Evolutionary conservation across 305 asterid species (phyloP).

Genomic region (Ajuga reptans): DNA sequence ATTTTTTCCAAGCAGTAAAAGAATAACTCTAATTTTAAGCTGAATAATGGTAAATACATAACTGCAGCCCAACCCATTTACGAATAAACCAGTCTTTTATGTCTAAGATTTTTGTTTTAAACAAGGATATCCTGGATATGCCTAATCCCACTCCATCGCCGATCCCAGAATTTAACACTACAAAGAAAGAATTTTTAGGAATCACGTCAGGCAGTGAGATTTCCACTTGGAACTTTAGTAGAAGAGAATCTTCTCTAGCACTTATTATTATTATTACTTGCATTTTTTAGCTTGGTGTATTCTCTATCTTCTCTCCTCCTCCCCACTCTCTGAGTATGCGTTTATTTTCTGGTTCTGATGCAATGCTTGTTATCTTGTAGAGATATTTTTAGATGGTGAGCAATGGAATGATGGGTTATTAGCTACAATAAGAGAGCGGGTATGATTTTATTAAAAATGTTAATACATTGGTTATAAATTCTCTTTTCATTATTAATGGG

Average conservation of each 20-base stretch:
- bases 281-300: not conserved
- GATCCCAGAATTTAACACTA: not conserved
- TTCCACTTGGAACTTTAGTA: not conserved
- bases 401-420: conserved; percentile 98
- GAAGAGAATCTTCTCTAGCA: not conserved
- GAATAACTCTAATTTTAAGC: not conserved
- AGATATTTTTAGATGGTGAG: conserved; percentile 77
- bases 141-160: not conserved
- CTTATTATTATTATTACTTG: not conserved
- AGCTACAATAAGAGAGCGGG: conserved; percentile 94
- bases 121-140: not conserved
- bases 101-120: not conserved
- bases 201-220: conserved; percentile 4
- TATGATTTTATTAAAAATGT: conserved; percentile 26
- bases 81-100: not conserved
- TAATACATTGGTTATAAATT: conserved; percentile 6
- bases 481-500: conserved; percentile 4
- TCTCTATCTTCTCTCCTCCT: conserved; percentile 7
- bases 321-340: not conserved
- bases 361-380: conserved; percentile 39
- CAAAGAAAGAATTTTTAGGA: not conserved
- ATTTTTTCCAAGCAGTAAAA: not conserved
- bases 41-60: not conserved
- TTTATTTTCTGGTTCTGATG: conserved; percentile 18
- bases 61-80: not conserved